Conservation (phyloP, 1,284 basidiomycete genomes). For the Trichosporon sp. region DNA sequence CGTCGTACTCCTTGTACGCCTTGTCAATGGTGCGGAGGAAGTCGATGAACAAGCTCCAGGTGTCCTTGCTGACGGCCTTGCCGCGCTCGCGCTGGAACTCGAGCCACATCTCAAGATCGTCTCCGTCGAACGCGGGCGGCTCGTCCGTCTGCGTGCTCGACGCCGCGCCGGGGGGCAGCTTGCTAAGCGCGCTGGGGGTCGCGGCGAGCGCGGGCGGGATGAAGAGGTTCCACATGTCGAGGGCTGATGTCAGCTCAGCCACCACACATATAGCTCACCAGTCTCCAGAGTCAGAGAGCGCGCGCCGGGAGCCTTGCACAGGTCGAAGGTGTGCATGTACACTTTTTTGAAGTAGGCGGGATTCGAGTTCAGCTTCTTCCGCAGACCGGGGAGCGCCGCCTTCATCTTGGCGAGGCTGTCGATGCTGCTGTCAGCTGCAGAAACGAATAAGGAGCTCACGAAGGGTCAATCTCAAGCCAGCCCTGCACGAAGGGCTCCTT, state of each 20-base stretch:
- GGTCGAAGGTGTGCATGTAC: conserved; percentile 86
- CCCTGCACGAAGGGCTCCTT: conserved; percentile 76
- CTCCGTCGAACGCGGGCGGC: conserved; percentile 66
- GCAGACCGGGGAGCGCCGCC: conserved; percentile 63
- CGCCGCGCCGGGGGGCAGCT: conserved; percentile 43
- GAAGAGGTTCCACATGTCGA: conserved; percentile 76
- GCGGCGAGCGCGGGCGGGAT: conserved; percentile 76
- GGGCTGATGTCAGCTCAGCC: conserved; percentile 29
- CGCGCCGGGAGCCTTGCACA: conserved; percentile 73
- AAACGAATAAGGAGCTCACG: conserved; percentile 33
- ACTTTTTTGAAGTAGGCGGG: conserved; percentile 79
- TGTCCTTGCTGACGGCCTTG: conserved; percentile 90
- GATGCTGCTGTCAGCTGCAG: conserved; percentile 59
- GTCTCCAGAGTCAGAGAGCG: conserved; percentile 59
- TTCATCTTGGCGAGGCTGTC: conserved; percentile 74
- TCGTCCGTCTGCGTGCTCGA: conserved; percentile 39
- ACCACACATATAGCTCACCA: conserved; percentile 54
- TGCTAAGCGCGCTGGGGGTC: conserved; percentile 66
- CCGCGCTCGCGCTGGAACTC: conserved; percentile 71
- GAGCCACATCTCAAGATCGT: conserved; percentile 79
- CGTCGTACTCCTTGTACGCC: conserved; percentile 78
- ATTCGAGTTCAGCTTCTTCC: conserved; percentile 68
- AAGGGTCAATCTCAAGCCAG: conserved; percentile 64
- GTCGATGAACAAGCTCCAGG: conserved; percentile 78
- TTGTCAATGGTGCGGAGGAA: conserved; percentile 74